These are phyloP conservation scores for Colletotrichum siamense DNA, from an alignment of 2,329 filamentous ascomycete genomes.

Conservation along the genomic window DNA sequence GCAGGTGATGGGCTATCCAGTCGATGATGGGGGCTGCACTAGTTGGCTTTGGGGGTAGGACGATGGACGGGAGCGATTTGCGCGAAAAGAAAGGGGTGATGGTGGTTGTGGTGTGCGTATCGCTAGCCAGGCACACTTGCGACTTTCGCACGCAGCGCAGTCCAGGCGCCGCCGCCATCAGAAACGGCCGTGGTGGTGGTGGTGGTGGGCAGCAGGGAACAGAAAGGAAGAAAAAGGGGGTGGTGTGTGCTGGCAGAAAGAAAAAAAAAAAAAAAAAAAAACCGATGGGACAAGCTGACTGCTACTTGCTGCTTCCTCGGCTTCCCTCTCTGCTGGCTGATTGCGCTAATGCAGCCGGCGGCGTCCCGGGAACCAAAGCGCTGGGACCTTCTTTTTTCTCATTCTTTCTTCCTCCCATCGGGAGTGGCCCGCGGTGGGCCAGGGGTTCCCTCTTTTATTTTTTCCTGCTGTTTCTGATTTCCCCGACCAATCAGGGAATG, in stretches of 20 bases:
- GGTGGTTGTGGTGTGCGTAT: neutral
- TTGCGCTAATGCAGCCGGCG: constrained; percentile 19
- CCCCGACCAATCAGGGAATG: neutral
- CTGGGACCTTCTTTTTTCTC: constrained; percentile 11
- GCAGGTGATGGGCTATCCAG: neutral
- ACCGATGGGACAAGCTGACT: neutral
- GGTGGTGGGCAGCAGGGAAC: neutral
- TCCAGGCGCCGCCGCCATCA: neutral
- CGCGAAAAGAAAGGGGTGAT: neutral
- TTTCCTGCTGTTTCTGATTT: neutral
- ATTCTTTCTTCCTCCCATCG: neutral
- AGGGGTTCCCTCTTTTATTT: neutral
- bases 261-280: neutral
- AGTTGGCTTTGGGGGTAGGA: neutral
- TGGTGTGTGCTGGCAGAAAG: neutral
- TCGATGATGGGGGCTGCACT: neutral
- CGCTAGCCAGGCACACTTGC: neutral
- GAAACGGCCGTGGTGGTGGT: neutral
- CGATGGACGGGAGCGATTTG: neutral
- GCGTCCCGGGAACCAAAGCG: constrained; percentile 21
- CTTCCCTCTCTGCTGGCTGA: neutral
- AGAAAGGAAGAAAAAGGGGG: neutral
- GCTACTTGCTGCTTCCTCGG: neutral
- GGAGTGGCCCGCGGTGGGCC: constrained; percentile 18
- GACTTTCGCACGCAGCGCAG: neutral